Percentiles rank a stretch among this genome's conserved stretches.
These are phyloP conservation scores for Elsinoe fawcettii DNA, from an alignment of 2,329 filamentous ascomycete species.

Conservation along the genomic window DNA sequence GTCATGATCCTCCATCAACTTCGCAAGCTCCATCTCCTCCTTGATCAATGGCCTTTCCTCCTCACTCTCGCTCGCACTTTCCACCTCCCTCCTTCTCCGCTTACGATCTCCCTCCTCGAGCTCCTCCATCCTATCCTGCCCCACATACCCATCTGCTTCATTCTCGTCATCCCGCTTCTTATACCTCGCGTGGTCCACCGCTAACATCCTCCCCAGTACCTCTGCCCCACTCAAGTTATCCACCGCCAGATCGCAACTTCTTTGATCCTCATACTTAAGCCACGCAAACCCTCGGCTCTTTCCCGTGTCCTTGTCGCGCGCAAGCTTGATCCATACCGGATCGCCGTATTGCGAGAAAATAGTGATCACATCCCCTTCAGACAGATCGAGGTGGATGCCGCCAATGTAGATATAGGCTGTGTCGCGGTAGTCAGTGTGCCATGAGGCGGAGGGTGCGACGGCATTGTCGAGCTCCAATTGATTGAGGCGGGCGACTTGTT, in stretches of 20 bases:
- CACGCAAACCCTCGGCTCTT: conserved; percentile 93
- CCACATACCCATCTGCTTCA: conserved; percentile 54
- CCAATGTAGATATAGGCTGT: conserved; percentile 97
- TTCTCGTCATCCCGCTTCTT: conserved; percentile 64
- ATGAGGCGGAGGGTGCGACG: conserved; percentile 78
- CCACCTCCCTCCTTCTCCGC: conserved; percentile 40
- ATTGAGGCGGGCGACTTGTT: conserved; percentile 86
- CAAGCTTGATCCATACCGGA: conserved; percentile 84
- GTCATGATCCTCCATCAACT: conserved; percentile 64
- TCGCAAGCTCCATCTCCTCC: conserved; percentile 73
- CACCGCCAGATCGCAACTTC: conserved; percentile 89
- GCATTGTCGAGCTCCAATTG: conserved; percentile 88
- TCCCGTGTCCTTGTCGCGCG: conserved; percentile 90
- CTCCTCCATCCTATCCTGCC: conserved; percentile 35
- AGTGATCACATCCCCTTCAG: conserved; percentile 89
- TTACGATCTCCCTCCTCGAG: conserved; percentile 35
- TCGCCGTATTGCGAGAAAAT: conserved; percentile 98
- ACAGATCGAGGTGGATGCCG: conserved; percentile 82
- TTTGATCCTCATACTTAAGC: conserved; percentile 96
- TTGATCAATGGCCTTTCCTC: conserved; percentile 58
- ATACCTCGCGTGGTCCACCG: conserved; percentile 90
- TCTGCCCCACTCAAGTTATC: conserved; percentile 88
- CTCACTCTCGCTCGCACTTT: conserved; percentile 32
- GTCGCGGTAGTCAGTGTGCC: conserved; percentile 96
- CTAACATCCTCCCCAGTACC: conserved; percentile 69